Percentiles rank a stretch among this genome's conserved stretches.
These are phyloP conservation scores for Phytophthora tentaculata DNA, from an alignment of 352 stramenopile genomes.

Conservation along the genomic window DNA sequence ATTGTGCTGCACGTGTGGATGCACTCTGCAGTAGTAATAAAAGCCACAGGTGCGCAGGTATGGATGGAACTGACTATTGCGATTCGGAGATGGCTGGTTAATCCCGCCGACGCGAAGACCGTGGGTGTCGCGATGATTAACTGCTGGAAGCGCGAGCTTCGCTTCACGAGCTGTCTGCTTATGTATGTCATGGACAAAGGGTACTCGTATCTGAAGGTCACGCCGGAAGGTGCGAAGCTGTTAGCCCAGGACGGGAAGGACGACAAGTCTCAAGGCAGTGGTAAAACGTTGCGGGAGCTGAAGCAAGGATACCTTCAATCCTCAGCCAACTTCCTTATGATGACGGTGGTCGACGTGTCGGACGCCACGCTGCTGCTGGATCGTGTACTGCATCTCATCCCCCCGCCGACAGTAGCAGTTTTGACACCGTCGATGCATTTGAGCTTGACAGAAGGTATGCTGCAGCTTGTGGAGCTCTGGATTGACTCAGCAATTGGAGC, in stretches of 20 bases:
- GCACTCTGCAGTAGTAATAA: slow-evolving; percentile 69
- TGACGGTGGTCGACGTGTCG: slow-evolving; percentile 54
- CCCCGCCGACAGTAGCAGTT: slow-evolving; percentile 67
- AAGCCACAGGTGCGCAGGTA: slow-evolving; percentile 63
- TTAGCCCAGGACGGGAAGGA: slow-evolving; percentile 53
- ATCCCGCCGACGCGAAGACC: slow-evolving; percentile 57
- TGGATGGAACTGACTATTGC: slow-evolving; percentile 86
- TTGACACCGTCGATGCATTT: slow-evolving; percentile 71
- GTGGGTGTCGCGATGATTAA: slow-evolving; percentile 76
- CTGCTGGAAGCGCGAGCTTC: slow-evolving; percentile 87
- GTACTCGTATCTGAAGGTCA: slow-evolving; percentile 76
- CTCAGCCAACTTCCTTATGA: slow-evolving; percentile 74
- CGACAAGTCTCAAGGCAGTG: slow-evolving; percentile 26
- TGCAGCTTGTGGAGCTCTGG: slow-evolving; percentile 82
- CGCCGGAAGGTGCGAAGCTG: slow-evolving; percentile 58
- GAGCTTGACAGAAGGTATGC: slow-evolving; percentile 76
- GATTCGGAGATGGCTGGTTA: slow-evolving; percentile 82
- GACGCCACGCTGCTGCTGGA: slow-evolving; percentile 83
- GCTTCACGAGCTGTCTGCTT: slow-evolving; percentile 79
- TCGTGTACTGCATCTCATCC: slow-evolving; percentile 82
- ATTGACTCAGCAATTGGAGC: slow-evolving; percentile 81
- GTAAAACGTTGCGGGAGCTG: slow-evolving; percentile 60
- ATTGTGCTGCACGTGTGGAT: slow-evolving; percentile 89
- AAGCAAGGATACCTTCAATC: slow-evolving; percentile 79
- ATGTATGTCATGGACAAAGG: slow-evolving; percentile 85